These are phyloP conservation scores for Fraxinus angustifolia DNA, from an alignment of 305 asterid species.

Conservation along the genomic window DNA sequence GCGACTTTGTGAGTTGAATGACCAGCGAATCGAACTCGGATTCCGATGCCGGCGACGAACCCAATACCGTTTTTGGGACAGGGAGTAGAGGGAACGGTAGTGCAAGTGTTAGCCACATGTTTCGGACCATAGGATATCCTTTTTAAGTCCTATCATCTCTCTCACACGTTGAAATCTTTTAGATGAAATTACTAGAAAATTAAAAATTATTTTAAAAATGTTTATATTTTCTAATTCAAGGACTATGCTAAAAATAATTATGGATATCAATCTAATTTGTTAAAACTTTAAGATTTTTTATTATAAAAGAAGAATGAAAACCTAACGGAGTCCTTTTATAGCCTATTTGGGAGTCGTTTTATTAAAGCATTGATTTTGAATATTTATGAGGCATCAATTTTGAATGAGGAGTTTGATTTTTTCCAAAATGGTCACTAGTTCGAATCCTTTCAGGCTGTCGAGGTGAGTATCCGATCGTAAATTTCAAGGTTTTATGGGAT, in stretches of 20 bases:
- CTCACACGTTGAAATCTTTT: neutral
- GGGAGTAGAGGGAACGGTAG: neutral
- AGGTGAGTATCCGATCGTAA: too few relatives aligned
- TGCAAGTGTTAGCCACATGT: neutral
- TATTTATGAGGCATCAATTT: neutral
- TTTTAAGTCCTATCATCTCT: neutral
- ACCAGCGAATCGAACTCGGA: conserved; percentile 8
- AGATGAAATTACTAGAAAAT: neutral
- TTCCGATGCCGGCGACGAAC: neutral
- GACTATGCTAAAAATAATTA: neutral
- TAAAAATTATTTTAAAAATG: neutral
- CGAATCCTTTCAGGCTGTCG: too few relatives aligned
- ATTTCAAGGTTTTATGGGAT: too few relatives aligned
- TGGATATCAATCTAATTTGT: neutral
- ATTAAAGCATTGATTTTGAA: neutral
- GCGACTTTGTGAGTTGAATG: conserved; percentile 6
- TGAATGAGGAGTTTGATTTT: neutral
- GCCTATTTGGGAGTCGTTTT: neutral
- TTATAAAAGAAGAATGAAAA: neutral
- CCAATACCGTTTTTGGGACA: neutral
- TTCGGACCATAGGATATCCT: neutral
- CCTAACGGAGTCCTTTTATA: neutral
- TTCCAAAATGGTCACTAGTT: too few relatives aligned
- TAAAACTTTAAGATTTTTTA: neutral
- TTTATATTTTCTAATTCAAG: neutral